Evolutionary conservation across 169 alveolate species (phyloP).

Genomic region (Toxoplasma gondii): DNA sequence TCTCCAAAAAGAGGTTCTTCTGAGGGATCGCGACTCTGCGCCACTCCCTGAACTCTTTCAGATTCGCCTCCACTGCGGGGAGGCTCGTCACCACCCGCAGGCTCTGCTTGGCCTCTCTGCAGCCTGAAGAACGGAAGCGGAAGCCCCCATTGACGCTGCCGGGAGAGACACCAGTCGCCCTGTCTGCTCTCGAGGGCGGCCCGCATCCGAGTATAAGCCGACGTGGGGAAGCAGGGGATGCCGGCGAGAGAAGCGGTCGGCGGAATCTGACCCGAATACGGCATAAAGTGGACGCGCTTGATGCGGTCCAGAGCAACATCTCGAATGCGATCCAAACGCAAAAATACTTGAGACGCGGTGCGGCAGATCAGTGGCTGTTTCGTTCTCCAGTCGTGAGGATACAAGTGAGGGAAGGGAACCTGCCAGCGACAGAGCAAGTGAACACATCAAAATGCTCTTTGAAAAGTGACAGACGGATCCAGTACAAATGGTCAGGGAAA

Average conservation of each 20-base stretch:
- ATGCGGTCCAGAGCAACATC: background rate
- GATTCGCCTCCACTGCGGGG: background rate
- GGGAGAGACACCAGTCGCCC: constrained; percentile 85
- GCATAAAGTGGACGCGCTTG: background rate
- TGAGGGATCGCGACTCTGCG: background rate
- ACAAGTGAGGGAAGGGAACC: constrained; percentile 20
- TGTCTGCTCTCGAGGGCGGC: constrained; percentile 54
- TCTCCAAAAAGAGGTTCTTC: background rate
- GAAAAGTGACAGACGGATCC: background rate
- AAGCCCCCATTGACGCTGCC: constrained; percentile 87
- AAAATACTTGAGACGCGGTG: background rate
- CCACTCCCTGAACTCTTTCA: background rate
- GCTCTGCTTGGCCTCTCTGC: background rate
- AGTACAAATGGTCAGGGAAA: background rate
- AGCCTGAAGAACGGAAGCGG: constrained; percentile 72
- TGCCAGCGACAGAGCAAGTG: background rate
- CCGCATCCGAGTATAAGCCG: constrained; percentile 56
- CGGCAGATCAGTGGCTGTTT: constrained; percentile 40
- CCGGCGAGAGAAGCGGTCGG: background rate
- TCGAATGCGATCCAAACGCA: background rate
- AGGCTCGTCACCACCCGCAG: too few relatives aligned
- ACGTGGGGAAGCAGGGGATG: background rate
- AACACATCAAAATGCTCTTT: background rate
- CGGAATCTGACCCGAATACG: background rate
- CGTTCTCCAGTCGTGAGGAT: constrained; percentile 43